phyloP scores from a whole-genome alignment of 495 filamentous ascomycete species.

The Durotheca rogersii region DNA sequence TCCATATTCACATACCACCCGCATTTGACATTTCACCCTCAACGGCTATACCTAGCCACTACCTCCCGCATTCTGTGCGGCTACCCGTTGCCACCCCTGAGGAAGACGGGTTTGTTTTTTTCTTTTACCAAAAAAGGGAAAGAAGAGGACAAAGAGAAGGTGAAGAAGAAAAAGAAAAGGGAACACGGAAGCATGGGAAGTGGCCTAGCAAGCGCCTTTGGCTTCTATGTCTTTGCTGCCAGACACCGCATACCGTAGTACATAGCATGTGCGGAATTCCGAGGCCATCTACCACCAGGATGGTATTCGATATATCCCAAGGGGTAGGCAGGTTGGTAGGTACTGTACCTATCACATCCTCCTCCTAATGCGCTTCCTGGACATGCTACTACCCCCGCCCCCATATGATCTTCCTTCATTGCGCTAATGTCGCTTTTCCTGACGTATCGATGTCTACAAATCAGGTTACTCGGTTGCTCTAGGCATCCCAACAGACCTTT shows the following conservation, averaged over 20 bases:
- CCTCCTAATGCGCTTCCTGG: neutral
- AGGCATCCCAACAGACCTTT: neutral
- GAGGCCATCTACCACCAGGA: neutral
- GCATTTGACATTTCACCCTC: conserved; percentile 4
- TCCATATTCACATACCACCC: conserved; percentile 4
- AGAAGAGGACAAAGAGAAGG: no score
- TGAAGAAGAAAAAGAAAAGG: neutral
- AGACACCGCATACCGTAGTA: conserved; percentile 1
- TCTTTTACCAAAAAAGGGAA: no score
- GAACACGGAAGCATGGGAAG: neutral
- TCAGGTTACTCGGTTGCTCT: neutral
- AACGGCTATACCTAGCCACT: conserved; percentile 16
- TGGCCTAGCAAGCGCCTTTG: neutral
- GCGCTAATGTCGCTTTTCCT: neutral
- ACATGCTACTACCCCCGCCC: neutral
- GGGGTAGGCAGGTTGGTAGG: conserved; percentile 4
- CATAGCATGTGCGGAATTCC: conserved; percentile 6
- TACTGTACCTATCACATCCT: neutral
- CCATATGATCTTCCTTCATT: conserved; percentile 1
- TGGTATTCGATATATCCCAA: neutral
- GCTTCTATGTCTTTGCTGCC: neutral
- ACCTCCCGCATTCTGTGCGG: conserved; percentile 14
- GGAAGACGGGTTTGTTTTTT: no score
- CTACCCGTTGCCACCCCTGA: conserved; percentile 15
- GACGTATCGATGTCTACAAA: no score